phyloP scores from a whole-genome alignment of 208 protist species.

The Acanthamoeba quina region DNA sequence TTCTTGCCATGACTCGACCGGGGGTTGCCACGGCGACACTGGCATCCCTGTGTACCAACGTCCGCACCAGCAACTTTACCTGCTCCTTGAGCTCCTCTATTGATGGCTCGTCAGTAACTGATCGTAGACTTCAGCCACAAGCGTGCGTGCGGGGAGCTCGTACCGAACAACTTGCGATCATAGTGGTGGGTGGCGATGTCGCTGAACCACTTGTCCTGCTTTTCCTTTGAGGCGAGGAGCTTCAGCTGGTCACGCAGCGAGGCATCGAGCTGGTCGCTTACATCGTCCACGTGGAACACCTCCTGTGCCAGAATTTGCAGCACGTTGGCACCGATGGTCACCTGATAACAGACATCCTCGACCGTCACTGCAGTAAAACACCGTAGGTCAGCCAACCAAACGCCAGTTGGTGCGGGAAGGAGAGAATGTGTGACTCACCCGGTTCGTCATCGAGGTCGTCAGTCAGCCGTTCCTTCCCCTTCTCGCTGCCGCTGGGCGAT shows the following conservation, averaged over 20 bases:
- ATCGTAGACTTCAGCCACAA: background rate
- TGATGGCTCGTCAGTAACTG: background rate
- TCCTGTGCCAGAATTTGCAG: conserved; percentile 17
- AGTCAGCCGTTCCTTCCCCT: background rate
- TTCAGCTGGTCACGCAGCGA: conserved; percentile 25
- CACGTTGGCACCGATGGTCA: background rate
- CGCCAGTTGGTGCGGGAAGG: background rate
- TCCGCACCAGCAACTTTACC: background rate
- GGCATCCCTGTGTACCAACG: background rate
- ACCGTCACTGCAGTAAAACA: background rate
- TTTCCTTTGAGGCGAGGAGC: background rate
- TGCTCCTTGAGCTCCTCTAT: background rate
- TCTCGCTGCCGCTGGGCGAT: background rate
- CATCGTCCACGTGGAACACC: background rate
- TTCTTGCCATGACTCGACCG: too few species aligned
- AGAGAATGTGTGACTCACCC: background rate
- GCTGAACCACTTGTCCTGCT: background rate
- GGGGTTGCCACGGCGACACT: too few species aligned
- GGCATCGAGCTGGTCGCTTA: conserved; percentile 13
- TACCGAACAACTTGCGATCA: background rate
- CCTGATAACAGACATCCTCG: background rate
- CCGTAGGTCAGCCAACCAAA: background rate
- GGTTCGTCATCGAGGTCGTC: background rate
- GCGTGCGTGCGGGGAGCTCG: background rate
- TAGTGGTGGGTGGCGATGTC: background rate